Base-by-base conservation (phyloP, 192 early-diverging fungal species). In the Chytriomyces hyalinus region DNA sequence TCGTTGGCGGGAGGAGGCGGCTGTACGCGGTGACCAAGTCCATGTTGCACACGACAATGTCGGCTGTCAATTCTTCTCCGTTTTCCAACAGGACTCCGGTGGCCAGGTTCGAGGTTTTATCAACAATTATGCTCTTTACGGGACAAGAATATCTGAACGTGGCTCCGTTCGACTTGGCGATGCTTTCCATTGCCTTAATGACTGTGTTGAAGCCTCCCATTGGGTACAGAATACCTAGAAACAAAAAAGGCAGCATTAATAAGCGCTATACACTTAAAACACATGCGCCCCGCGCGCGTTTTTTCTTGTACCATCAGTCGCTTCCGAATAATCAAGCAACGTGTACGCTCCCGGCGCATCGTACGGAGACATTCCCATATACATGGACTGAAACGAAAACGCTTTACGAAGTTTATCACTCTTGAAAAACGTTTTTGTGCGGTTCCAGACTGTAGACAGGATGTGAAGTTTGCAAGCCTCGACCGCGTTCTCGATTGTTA, bases 361-460 rank as follows among this genome's bases (percentile, higher is more conserved):
- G 74, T 78, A 90, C 36, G 88, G 88, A 24, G 81, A 84, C 88
- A 90, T 90, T 28, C 88, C 87, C 88, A 90, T 89, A 70, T 90
- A 90, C 88, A 90, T 90, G 68, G 81, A 82, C 70, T 90, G 88
- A 63, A 90, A 89, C 8, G 87, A 88, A 70, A 90, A 87, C 0
- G 87, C 87, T 81, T 84, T 83, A 28, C 84, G 60, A 66, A 89
- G 79, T 76, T 89, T 84, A 62, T 87, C 85, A n/a, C 73, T 81
- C 60, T 74, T 67, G 71, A 89, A 89, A 62, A 80, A 87, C 9
- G 72, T 80, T 44, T 76, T 60, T 6, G 80, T 84, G 44, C 87
- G 72, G 20, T 65, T 50, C 68, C 85, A 89, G 9, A 87, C 50
- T 6, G 77, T 84, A 24, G 65, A 51, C 48, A 84, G 72, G 5